Conservation (phyloP, 345 rosid genomes). For the Eucalyptus pauciflora region DNA sequence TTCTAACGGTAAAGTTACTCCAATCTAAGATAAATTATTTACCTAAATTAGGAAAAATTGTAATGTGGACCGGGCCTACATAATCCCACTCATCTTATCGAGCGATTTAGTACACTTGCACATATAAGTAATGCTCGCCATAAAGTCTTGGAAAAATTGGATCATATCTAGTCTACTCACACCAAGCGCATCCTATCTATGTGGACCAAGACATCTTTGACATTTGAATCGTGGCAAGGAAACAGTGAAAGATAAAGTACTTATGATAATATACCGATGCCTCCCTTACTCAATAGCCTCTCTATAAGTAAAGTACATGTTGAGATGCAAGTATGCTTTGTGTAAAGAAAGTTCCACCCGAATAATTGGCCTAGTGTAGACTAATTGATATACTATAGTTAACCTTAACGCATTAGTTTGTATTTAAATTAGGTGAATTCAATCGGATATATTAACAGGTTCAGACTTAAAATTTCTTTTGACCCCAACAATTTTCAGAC, state of each 20-base stretch:
- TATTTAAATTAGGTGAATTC: too few relatives aligned
- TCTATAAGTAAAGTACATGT: not conserved
- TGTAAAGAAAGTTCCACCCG: not conserved
- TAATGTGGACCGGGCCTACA: not conserved
- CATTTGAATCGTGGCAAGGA: not conserved
- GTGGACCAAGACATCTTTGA: not conserved
- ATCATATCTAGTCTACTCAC: not conserved
- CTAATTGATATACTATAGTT: not conserved
- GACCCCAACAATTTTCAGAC: not conserved
- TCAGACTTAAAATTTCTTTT: rapidly evolving
- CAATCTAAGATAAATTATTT: not conserved
- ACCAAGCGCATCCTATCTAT: not conserved
- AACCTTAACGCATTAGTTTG: not conserved
- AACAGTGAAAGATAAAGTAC: not conserved
- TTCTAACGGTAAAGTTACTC: not conserved
- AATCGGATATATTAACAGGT: not conserved
- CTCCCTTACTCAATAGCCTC: not conserved
- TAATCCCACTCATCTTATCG: not conserved
- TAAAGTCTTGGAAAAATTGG: not conserved
- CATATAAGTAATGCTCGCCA: not conserved
- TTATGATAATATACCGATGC: not conserved
- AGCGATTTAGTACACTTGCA: not conserved
- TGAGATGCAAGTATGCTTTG: not conserved
- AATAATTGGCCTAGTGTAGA: not conserved
- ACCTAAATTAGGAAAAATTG: not conserved